Evolutionary conservation across 2,329 filamentous ascomycete species (phyloP).

Genomic region (Colletotrichum horii): DNA sequence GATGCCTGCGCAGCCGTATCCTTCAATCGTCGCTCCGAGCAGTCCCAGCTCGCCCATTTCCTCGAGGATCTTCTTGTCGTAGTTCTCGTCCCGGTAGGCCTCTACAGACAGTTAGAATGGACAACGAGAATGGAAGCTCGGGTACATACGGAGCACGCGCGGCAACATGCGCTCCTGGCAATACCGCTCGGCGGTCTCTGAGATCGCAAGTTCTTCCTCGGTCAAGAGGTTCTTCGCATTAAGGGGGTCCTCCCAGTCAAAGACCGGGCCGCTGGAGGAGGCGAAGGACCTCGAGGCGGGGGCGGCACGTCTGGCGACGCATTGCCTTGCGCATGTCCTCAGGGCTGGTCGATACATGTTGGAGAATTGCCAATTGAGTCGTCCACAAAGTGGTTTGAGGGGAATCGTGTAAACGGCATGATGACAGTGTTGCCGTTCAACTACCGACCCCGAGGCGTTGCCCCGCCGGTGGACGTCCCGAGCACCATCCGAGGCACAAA

Average conservation of each 20-base stretch:
- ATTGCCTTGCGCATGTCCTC: conserved; percentile 12
- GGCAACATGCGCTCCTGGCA: conserved; percentile 90
- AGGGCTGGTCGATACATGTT: conserved; percentile 9
- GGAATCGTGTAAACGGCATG: background rate
- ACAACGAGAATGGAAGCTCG: background rate
- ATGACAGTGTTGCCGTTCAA: background rate
- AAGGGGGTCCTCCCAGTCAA: conserved; percentile 94
- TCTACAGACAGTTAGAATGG: conserved; percentile 52
- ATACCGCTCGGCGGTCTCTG: conserved; percentile 90
- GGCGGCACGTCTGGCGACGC: conserved; percentile 19
- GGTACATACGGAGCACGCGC: conserved; percentile 76
- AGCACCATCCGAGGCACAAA: conserved; percentile 15
- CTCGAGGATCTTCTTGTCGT: conserved; percentile 82
- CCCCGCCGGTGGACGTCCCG: conserved; percentile 18
- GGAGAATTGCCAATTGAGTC: background rate
- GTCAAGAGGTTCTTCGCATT: conserved; percentile 77
- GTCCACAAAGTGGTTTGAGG: background rate
- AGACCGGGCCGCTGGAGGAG: conserved; percentile 46
- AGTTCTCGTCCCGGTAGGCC: conserved; percentile 84
- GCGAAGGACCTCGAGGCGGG: conserved; percentile 36
- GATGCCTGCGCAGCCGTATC: conserved; percentile 87
- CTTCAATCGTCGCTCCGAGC: conserved; percentile 83
- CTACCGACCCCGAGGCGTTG: background rate
- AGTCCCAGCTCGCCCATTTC: conserved; percentile 96
- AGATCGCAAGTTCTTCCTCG: conserved; percentile 88